Percentiles rank a stretch among this genome's conserved stretches.
phyloP scores from a whole-genome alignment of 176 grass and related monocot genomes.

The Guadua angustifolia region DNA sequence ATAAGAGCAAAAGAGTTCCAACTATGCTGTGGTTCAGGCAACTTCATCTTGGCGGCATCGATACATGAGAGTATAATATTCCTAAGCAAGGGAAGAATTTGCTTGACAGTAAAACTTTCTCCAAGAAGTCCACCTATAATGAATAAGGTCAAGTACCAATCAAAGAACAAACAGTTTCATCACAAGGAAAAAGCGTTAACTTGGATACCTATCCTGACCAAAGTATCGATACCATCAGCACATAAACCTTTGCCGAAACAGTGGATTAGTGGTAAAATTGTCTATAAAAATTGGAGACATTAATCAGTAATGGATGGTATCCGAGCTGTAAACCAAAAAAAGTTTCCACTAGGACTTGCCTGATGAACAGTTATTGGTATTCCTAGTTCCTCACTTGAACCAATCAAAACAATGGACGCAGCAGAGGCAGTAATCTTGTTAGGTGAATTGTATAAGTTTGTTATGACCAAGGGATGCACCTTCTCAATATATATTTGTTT shows the following conservation, averaged over 20 bases:
- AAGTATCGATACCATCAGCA: constrained; percentile 81
- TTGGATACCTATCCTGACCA: constrained; percentile 92
- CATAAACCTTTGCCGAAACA: constrained; percentile 91
- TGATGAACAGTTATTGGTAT: constrained; percentile 93
- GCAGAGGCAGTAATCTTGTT: constrained; percentile 76
- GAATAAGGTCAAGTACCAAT: constrained; percentile 33
- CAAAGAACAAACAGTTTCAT: constrained; percentile 27
- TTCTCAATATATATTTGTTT: constrained; percentile 88
- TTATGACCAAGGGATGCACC: constrained; percentile 72
- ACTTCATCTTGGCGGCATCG: constrained; percentile 63
- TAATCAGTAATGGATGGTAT: constrained; percentile 40
- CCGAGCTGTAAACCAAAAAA: constrained; percentile 8
- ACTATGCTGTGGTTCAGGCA: constrained; percentile 73
- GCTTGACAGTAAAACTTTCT: constrained; percentile 73
- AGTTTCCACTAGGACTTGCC: constrained; percentile 51
- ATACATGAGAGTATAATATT: constrained; percentile 69
- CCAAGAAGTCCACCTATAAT: constrained; percentile 81
- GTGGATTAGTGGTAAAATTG: constrained; percentile 80
- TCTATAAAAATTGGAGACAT: constrained; percentile 59
- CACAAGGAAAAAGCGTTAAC: constrained; percentile 27
- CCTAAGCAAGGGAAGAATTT: constrained; percentile 83
- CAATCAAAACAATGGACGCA: constrained; percentile 80
- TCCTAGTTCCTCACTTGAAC: constrained; percentile 94
- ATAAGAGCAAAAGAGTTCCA: constrained; percentile 74
- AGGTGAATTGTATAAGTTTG: constrained; percentile 79